Base-by-base conservation (phyloP, 139 green algal species). In the Tetradesmus lagerheimii region DNA sequence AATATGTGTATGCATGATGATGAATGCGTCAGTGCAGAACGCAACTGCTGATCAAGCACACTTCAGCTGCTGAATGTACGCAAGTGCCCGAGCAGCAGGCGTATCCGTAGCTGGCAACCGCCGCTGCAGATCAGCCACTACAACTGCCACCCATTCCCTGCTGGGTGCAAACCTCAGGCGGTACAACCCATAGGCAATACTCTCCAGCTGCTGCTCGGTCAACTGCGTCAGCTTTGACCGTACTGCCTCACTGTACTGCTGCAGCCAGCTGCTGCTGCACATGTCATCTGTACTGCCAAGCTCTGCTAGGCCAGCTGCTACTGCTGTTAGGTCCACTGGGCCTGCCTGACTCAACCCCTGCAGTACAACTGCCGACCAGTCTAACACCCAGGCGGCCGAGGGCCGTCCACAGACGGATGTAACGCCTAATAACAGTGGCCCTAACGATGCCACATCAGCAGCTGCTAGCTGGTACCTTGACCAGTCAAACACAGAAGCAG, bases 181-280 rank as follows among this genome's bases (percentile, higher is more conserved):
- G 38, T 80, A 88, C 38, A 88, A 31, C 1, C 27, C 53, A 29
- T n/a, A 39, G 64, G 43, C 45, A 18, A 88, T 41, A 31, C 25
- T 43, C 50, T 88, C 83, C 20, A 88, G 38, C 38, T 80, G 38
- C 83, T 88, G 38, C 27, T 80, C 83, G 4, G 27, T 88, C 37
- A 80, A n/a, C 11, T 38, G 1, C 27, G 43, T 34, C 83, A 88
- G 23, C 64, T 66, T 50, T 53, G 47, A 41, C 83, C 37, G 83
- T 39, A 88, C 38, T 20, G 38, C 62, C 27, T 80, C 20, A 15
- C 62, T n/a, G 83, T 67, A 80, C 83, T 31, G 27, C 25, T 39
- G 29, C 83, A 80, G 50, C 83, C 83, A 88, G 15, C 16, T 31
- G n/a, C 38, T 53, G 41, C 83, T 80, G 64, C 83, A 66, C 14